Conservation (phyloP, 768 basidiomycete genomes). For the Dioszegia hungarica region DNA sequence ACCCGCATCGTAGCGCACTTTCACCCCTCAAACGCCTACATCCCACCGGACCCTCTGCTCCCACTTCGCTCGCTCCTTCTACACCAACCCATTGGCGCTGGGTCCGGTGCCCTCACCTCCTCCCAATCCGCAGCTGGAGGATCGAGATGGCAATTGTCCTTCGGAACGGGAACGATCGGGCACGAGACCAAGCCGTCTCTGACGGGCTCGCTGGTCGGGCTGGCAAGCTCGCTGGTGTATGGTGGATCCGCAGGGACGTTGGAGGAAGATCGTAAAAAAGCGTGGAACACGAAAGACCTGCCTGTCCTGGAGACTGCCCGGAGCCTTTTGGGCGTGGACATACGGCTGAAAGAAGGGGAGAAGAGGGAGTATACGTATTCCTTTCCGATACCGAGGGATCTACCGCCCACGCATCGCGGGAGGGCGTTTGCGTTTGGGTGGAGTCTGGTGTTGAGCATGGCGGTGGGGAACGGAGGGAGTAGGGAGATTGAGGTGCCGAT, state of each 20-base stretch:
- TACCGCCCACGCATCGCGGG: slow-evolving; percentile 89
- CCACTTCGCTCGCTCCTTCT: slow-evolving; percentile 44
- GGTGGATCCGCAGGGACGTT: slow-evolving; percentile 45
- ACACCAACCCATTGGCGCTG: slow-evolving; percentile 47
- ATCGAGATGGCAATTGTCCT: slow-evolving; percentile 38
- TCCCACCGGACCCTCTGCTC: slow-evolving; percentile 47
- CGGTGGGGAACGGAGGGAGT: slow-evolving; percentile 53
- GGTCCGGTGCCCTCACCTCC: slow-evolving; percentile 20
- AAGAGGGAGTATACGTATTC: slow-evolving; percentile 78
- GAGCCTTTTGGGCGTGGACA: slow-evolving; percentile 82
- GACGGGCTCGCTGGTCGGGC: slow-evolving; percentile 45
- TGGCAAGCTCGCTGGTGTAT: slow-evolving; percentile 41
- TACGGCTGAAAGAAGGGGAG: slow-evolving; percentile 75
- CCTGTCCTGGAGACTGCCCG: slow-evolving; percentile 83
- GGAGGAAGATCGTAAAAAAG: slow-evolving; percentile 50
- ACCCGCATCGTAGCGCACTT: slow-evolving; percentile 40
- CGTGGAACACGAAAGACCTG: slow-evolving; percentile 52
- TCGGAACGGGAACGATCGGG: slow-evolving; percentile 45
- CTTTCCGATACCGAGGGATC: slow-evolving; percentile 64
- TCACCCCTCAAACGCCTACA: slow-evolving; percentile 44
- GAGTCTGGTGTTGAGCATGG: slow-evolving; percentile 82
- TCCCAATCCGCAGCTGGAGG: slow-evolving; percentile 6
- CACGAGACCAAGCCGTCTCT: slow-evolving; percentile 39
- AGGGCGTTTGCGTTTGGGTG: slow-evolving; percentile 80
- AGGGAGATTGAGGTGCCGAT: slow-evolving; percentile 74